These are phyloP conservation scores for Astraeus odoratus DNA, from an alignment of 768 basidiomycete species.

Conservation along the genomic window DNA sequence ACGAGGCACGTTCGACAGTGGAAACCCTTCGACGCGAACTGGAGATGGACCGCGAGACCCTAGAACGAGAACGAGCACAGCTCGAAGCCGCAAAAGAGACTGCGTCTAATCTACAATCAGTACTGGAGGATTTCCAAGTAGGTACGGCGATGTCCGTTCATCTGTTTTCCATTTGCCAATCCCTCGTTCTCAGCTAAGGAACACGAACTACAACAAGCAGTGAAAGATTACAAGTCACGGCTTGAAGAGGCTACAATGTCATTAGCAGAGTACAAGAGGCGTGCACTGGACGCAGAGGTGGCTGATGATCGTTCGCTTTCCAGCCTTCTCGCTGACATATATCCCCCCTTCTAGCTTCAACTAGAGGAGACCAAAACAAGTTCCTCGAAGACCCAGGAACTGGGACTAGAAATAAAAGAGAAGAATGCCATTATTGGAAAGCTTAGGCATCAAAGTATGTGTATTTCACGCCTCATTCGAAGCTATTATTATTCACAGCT, in stretches of 20 bases:
- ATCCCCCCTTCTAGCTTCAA: constrained; percentile 43
- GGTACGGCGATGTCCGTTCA: constrained; percentile 42
- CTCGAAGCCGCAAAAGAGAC: constrained; percentile 68
- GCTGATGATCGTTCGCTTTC: not conserved
- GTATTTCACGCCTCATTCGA: not conserved
- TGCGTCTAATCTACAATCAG: constrained; percentile 79
- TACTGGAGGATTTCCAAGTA: constrained; percentile 91
- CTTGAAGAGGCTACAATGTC: constrained; percentile 63
- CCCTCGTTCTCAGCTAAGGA: constrained; percentile 62
- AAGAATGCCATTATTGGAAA: constrained; percentile 95
- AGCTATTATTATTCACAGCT: not conserved
- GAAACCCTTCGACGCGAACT: constrained; percentile 57
- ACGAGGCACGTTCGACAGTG: constrained; percentile 56
- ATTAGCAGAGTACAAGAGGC: constrained; percentile 85
- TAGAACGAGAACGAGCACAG: constrained; percentile 47
- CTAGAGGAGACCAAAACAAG: constrained; percentile 68
- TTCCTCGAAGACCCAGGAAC: constrained; percentile 55
- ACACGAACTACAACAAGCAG: constrained; percentile 78
- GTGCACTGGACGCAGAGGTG: constrained; percentile 86
- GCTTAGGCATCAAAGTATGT: constrained; percentile 84
- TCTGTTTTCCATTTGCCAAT: constrained; percentile 5
- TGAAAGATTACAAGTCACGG: constrained; percentile 75
- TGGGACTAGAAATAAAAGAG: constrained; percentile 91
- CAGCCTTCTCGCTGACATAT: constrained; percentile 1
- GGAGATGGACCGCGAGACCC: constrained; percentile 55